phyloP scores from a whole-genome alignment of 1,284 basidiomycete genomes.

The Austroboletus rostrupii region DNA sequence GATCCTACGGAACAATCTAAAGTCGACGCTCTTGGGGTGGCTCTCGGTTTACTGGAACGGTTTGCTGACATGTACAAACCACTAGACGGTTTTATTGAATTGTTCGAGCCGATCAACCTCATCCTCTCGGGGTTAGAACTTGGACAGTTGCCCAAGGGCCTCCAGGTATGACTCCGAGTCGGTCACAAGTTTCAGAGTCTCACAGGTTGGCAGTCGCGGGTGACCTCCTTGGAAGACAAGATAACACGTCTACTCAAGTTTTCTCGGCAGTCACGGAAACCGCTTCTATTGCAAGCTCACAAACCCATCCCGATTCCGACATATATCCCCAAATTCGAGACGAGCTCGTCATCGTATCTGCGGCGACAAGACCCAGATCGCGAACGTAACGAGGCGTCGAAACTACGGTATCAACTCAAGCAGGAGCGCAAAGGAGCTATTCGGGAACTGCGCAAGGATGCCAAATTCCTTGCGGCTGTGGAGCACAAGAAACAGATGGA shows the following conservation, averaged over 20 bases:
- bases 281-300: constrained; percentile 88
- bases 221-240: constrained; percentile 41
- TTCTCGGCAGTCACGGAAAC: constrained; percentile 66
- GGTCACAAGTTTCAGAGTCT: neutral
- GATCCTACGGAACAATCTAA: constrained; percentile 58
- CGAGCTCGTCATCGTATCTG: constrained; percentile 75
- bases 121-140: constrained; percentile 56
- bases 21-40: constrained; percentile 58
- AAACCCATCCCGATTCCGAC: constrained; percentile 95
- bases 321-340: constrained; percentile 93
- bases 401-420: constrained; percentile 88
- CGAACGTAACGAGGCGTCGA: constrained; percentile 83
- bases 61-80: constrained; percentile 76
- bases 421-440: constrained; percentile 98
- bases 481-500: constrained; percentile 80
- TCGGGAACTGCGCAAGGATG: constrained; percentile 93
- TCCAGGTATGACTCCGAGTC: constrained; percentile 46
- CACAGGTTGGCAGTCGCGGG: constrained; percentile 37
- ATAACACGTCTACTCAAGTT: constrained; percentile 70
- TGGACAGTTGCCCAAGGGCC: constrained; percentile 43
- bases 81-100: constrained; percentile 79
- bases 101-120: constrained; percentile 66
- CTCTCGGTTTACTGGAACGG: constrained; percentile 60
- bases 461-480: constrained; percentile 87
- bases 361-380: constrained; percentile 88